These are phyloP conservation scores for Tricholomella constricta DNA, from an alignment of 768 basidiomycete species.

Conservation along the genomic window DNA sequence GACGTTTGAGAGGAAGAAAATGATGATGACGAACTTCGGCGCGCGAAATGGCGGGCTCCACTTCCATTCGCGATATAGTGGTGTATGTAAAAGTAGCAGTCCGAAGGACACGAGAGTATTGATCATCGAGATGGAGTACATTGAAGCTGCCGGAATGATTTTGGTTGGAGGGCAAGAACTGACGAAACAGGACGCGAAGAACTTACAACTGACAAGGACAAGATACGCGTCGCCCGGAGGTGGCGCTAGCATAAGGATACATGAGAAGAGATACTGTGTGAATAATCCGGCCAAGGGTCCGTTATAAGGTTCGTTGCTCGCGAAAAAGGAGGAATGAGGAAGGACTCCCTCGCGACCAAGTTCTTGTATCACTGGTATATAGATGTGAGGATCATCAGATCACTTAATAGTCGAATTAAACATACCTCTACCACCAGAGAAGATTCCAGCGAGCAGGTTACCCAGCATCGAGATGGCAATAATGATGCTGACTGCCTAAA, in stretches of 20 bases:
- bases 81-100: constrained; percentile 56
- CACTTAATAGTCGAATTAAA: constrained; percentile 21
- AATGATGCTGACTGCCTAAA: constrained; percentile 56
- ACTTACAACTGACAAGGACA: constrained; percentile 64
- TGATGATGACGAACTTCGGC: constrained; percentile 43
- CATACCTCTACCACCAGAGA: constrained; percentile 59
- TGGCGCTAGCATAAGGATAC: constrained; percentile 49
- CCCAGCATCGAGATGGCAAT: constrained; percentile 66
- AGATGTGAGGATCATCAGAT: too few relatives aligned
- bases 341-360: constrained; percentile 69
- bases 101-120: constrained; percentile 62
- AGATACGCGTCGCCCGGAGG: constrained; percentile 75
- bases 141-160: constrained; percentile 42
- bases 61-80: constrained; percentile 38
- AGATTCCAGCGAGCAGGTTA: constrained; percentile 61
- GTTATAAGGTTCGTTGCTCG: constrained; percentile 68
- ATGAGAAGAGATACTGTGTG: constrained; percentile 44
- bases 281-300: constrained; percentile 65
- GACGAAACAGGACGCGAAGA: background rate
- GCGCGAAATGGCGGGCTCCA: constrained; percentile 71
- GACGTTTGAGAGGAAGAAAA: constrained; percentile 65
- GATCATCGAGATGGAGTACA: constrained; percentile 57
- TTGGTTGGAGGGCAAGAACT: constrained; percentile 1
- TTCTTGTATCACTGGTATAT: constrained; percentile 61
- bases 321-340: constrained; percentile 64